Evolutionary conservation across 768 basidiomycete genomes (phyloP).

Genomic region (Daedaleopsis nitida): DNA sequence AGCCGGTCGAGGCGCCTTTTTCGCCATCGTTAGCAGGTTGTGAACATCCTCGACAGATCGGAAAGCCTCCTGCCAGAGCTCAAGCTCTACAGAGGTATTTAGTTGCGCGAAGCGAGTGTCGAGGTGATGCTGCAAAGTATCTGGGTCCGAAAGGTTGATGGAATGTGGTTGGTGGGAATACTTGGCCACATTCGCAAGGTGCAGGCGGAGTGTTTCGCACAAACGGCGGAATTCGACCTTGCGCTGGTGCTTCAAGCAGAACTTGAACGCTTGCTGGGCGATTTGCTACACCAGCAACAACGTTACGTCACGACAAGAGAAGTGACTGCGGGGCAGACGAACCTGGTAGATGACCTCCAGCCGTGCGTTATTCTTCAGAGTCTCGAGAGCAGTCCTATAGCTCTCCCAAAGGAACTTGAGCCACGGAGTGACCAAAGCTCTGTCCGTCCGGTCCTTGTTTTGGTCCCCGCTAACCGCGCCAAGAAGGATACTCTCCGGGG

Average conservation of each 20-base stretch:
- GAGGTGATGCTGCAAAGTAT: constrained; percentile 92
- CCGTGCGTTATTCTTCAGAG: constrained; percentile 92
- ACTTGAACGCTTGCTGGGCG: constrained; percentile 96
- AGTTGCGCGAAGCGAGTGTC: constrained; percentile 97
- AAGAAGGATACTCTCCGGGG: constrained; percentile 88
- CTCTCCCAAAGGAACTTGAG: constrained; percentile 99
- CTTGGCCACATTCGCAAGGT: constrained; percentile 92
- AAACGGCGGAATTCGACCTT: constrained; percentile 97
- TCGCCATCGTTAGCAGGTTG: constrained; percentile 90
- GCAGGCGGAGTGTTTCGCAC: constrained; percentile 94
- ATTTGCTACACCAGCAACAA: constrained; percentile 63
- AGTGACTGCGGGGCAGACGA: constrained; percentile 20
- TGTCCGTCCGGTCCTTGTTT: constrained; percentile 91
- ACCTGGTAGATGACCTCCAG: constrained; percentile 95
- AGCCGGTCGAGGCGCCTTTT: constrained; percentile 86
- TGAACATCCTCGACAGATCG: constrained; percentile 98
- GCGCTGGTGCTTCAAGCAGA: constrained; percentile 90
- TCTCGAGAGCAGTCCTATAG: constrained; percentile 93
- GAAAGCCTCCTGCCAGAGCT: constrained; percentile 99
- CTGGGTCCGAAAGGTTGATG: constrained; percentile 94
- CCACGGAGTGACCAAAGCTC: constrained; percentile 95
- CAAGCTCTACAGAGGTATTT: constrained; percentile 94
- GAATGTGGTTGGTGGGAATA: constrained; percentile 92
- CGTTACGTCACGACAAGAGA: constrained; percentile 6
- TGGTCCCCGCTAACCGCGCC: constrained; percentile 90